These are phyloP conservation scores for Fusarium nygamai DNA, from an alignment of 2,329 filamentous ascomycete genomes.

Conservation along the genomic window DNA sequence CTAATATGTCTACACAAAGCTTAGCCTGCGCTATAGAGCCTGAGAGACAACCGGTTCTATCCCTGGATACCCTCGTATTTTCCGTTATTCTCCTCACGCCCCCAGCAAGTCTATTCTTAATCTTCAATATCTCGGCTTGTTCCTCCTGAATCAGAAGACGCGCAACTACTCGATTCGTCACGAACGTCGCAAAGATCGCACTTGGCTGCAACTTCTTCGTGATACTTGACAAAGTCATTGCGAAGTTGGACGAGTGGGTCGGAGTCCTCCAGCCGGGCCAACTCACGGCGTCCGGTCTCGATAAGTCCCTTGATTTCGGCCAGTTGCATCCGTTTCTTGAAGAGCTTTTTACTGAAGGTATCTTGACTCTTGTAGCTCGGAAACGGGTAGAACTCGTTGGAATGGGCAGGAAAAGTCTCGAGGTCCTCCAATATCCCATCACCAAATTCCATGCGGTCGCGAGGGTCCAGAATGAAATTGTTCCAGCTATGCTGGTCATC, in stretches of 20 bases:
- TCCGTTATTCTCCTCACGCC: background rate
- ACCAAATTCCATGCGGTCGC: background rate
- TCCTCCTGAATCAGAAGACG: background rate
- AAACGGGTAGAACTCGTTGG: background rate
- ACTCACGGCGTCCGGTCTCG: conserved; percentile 8
- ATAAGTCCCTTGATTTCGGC: background rate
- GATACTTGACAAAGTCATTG: background rate
- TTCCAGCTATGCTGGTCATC: conserved; percentile 16
- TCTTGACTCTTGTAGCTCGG: background rate
- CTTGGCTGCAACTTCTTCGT: background rate
- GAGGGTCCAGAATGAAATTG: conserved; percentile 15
- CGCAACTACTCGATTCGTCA: background rate
- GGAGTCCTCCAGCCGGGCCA: conserved; percentile 10
- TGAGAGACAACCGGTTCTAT: background rate
- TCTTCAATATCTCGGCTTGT: background rate
- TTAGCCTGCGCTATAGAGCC: background rate
- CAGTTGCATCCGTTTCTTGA: background rate
- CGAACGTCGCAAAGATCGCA: background rate
- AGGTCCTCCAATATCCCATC: background rate
- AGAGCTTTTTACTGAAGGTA: background rate
- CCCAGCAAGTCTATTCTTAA: background rate
- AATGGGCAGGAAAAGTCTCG: background rate
- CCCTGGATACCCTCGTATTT: background rate
- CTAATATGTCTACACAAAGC: background rate
- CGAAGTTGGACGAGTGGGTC: conserved; percentile 16